A percentile compares a stretch with the other conserved stretches of the same genome.
These are phyloP conservation scores for Mitragyna speciosa DNA, from an alignment of 257 asterid species.

Conservation along the genomic window DNA sequence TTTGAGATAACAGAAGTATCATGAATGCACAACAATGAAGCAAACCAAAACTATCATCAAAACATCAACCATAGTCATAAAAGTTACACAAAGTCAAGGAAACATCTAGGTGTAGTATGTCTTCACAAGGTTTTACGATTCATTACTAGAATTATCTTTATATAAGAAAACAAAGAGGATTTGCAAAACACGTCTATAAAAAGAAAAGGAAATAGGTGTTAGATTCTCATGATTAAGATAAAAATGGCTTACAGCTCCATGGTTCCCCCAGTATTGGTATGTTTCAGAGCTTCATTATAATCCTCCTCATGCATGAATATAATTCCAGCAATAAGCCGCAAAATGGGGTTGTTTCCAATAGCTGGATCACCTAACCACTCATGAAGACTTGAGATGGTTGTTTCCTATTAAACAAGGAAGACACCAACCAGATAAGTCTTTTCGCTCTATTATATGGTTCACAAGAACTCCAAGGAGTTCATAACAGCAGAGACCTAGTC, in stretches of 20 bases:
- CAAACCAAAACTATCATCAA: neutral
- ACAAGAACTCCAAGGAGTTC: neutral
- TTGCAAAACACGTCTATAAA: neutral
- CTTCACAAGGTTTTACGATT: neutral
- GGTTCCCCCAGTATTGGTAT: conserved; percentile 88
- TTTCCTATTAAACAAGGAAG: conserved; percentile 51
- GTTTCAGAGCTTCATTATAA: conserved; percentile 88
- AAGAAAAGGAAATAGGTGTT: neutral
- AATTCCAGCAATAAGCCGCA: conserved; percentile 85
- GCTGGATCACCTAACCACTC: conserved; percentile 93
- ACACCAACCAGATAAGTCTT: conserved; percentile 18
- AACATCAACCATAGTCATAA: neutral
- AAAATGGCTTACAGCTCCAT: conserved; percentile 82
- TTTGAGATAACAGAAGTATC: neutral
- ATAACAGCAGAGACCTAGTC: too few species aligned
- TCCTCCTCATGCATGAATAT: conserved; percentile 89
- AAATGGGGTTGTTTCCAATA: conserved; percentile 77
- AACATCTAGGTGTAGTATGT: neutral
- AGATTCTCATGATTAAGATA: neutral
- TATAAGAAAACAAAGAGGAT: neutral
- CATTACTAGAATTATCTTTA: neutral
- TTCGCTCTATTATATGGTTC: neutral
- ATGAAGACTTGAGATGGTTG: conserved; percentile 60
- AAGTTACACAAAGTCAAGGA: neutral
- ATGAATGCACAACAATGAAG: neutral